A percentile compares a stretch with the other conserved stretches of the same genome.
phyloP scores from a whole-genome alignment of 805 yeast species.

The Cyberlindnera mrakii region DNA sequence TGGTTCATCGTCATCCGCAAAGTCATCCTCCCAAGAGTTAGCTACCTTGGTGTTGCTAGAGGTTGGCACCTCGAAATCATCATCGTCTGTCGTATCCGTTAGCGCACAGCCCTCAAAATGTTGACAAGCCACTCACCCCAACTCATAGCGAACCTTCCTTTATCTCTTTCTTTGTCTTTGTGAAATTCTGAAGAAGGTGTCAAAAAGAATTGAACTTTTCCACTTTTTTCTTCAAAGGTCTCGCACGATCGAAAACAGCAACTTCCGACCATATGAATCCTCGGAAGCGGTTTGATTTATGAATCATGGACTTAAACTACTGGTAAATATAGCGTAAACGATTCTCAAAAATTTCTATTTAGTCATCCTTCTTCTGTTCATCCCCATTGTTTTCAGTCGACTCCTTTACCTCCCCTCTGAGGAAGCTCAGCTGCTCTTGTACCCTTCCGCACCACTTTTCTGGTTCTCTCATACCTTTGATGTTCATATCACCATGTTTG shows the following conservation, averaged over 20 bases:
- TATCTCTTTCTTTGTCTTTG: neutral
- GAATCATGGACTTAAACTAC: too few relatives aligned
- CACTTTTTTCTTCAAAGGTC: neutral
- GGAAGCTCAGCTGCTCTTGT: slow-evolving; percentile 26
- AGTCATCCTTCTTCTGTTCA: too few relatives aligned
- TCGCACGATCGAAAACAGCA: neutral
- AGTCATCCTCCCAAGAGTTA: slow-evolving; percentile 78
- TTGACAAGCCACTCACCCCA: neutral
- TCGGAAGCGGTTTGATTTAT: too few relatives aligned
- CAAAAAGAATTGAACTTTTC: neutral
- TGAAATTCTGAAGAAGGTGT: too few relatives aligned
- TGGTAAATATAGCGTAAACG: too few relatives aligned
- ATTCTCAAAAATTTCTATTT: too few relatives aligned
- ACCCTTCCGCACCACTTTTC: slow-evolving; percentile 34
- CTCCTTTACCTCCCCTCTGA: neutral
- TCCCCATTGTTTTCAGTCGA: too few relatives aligned
- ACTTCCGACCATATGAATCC: neutral
- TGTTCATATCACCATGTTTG: slow-evolving; percentile 28
- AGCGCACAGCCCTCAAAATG: neutral
- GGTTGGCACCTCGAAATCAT: slow-evolving; percentile 73
- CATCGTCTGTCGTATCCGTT: slow-evolving; percentile 54
- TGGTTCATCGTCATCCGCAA: slow-evolving; percentile 67
- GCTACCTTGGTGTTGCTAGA: slow-evolving; percentile 44
- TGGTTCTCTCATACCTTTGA: slow-evolving; percentile 33
- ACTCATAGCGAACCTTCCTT: neutral